Base-by-base conservation (phyloP, 805 yeast species). In the Kluyveromyces nonfermentans region DNA sequence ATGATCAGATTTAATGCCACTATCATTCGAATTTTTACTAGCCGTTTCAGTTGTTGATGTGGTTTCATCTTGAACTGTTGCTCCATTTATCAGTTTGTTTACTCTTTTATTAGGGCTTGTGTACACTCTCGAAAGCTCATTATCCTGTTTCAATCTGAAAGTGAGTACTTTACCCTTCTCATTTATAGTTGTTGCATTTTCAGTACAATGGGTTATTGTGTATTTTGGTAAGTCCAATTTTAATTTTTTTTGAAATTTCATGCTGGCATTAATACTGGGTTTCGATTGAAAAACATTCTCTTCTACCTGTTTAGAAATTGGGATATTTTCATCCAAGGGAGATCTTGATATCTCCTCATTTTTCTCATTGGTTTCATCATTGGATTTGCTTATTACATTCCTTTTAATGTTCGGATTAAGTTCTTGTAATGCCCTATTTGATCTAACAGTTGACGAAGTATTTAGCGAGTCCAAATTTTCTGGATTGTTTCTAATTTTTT, bases 31-130 rank as follows among this genome's bases (percentile, higher is more conserved):
- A 19, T 28, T 10, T 3, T 28, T 28, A 22, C 14, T 12, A n/a
- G 16, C 20, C 5, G 17, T 22, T 15, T 28, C 34, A 5, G 41
- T 3, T 15, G 28, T 30, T 19, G 42, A n/a, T 14, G 28, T 20
- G 12, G 4, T 35, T 14, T 17, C n/a, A 28, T 28, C 18, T 31
- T 38, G 18, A 19, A 38, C 10, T 12, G 7, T 6, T 2, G 41
- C 19, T 21, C 60, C 60, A 35, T 60, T 60, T 22, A 61, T 61
- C 35, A 61, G 48, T 44, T 54, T 59, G 49, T 57, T 61, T 2
- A 61, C 65, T 43, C 63, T 53, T 46, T 55, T 61, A 33, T 60
- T 61, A 38, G 64, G 61, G 10, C 64, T 57, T 4, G 55, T 57
- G 36, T 53, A 57, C 5, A 60, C 49, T 12, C 61, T 62, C 7